Evolutionary conservation across 345 rosid genomes (phyloP).

Genomic region (Ricinus communis): DNA sequence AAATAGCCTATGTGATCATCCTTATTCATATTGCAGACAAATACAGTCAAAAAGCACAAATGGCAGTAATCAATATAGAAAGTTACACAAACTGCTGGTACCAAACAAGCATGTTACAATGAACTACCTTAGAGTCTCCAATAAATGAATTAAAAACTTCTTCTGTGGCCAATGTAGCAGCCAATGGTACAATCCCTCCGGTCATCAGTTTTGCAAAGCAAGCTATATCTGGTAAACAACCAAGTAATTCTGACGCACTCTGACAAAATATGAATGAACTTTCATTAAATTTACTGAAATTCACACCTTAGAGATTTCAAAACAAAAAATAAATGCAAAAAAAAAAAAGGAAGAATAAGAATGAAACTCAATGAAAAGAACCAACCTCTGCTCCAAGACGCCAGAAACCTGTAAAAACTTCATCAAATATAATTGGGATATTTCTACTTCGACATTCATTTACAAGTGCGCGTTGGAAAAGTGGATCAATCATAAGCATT

Average conservation of each 20-base stretch:
- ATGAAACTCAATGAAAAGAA: neutral
- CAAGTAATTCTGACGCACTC: conserved; percentile 80
- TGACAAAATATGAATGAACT: conserved; percentile 28
- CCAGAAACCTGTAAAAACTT: conserved; percentile 97
- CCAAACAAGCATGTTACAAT: conserved; percentile 7
- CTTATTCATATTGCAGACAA: neutral
- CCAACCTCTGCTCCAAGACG: conserved; percentile 91
- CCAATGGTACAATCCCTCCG: conserved; percentile 86
- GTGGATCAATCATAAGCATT: conserved; percentile 97
- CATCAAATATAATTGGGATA: conserved; percentile 93
- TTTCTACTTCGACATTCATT: conserved; percentile 65
- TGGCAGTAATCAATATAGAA: neutral
- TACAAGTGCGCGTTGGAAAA: conserved; percentile 83
- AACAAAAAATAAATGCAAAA: too few relatives aligned
- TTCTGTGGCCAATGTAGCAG: conserved; percentile 79
- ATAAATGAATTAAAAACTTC: conserved; percentile 69
- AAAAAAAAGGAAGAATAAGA: neutral
- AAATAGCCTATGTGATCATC: neutral
- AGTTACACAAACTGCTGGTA: neutral
- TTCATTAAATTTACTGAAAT: conserved; percentile 15
- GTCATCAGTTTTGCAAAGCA: conserved; percentile 93
- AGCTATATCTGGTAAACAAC: conserved; percentile 86
- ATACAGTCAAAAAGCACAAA: neutral
- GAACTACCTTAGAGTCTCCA: conserved; percentile 84
- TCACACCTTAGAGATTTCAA: neutral